Conservation (phyloP, 2,329 filamentous ascomycete species). For the Alternaria tenuissima region DNA sequence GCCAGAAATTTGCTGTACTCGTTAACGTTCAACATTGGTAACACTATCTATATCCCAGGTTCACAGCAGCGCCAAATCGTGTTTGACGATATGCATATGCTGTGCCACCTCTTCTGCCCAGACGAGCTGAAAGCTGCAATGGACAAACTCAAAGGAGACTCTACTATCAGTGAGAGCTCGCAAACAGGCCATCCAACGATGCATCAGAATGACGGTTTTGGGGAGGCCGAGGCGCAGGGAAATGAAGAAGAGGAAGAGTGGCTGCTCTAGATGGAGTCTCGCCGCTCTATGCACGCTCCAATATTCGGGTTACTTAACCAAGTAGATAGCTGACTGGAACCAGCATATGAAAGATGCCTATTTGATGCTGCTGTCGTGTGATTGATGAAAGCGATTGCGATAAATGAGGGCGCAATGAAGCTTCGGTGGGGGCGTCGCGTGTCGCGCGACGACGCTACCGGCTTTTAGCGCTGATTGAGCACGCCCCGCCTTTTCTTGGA, state of each 20-base stretch:
- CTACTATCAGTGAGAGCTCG: neutral
- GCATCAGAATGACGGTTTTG: neutral
- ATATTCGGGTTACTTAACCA: too few relatives aligned
- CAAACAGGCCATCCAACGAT: too few relatives aligned
- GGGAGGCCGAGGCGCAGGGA: neutral
- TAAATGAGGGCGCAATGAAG: neutral
- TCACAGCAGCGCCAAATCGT: neutral
- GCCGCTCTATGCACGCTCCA: neutral
- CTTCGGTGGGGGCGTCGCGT: neutral
- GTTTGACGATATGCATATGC: neutral
- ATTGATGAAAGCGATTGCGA: too few relatives aligned
- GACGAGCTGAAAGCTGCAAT: neutral
- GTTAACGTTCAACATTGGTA: neutral
- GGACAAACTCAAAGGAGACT: neutral
- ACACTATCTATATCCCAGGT: neutral
- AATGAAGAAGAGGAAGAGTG: neutral
- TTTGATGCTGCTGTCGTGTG: too few relatives aligned
- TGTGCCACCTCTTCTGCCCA: neutral
- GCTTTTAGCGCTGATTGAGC: neutral
- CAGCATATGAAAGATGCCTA: too few relatives aligned
- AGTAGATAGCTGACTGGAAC: too few relatives aligned
- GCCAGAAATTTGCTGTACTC: rapidly evolving
- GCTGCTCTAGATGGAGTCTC: neutral
- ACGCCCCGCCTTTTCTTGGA: neutral
- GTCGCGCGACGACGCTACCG: neutral